Base-by-base conservation (phyloP, 1,284 basidiomycete species). In the Fomes fomentarius region DNA sequence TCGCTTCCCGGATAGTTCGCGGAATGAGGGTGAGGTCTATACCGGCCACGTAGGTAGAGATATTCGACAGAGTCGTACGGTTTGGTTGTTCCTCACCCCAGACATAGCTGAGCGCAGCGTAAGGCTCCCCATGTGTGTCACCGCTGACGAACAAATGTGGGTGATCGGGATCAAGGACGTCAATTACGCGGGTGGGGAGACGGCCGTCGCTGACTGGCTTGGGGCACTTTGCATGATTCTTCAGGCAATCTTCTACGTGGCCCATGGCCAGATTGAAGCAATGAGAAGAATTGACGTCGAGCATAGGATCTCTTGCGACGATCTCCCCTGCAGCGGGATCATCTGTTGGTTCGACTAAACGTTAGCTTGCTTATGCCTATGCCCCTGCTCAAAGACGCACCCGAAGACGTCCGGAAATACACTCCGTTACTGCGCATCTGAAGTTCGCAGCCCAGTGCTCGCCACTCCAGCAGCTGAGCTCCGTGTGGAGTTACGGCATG, bases 71-170 rank as follows among this genome's bases (percentile, higher is more conserved):
- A n/a, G 28, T 46, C 2, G 44, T 46, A 3, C n/a, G 6, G 28
- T 46, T 6, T 5, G n/a, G 28, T 15, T 46, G 44, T 7, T 46
- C 33, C 30, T 24, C 44, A 11, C 44, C 44, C 44, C 44, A 46
- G 11, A 46, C 44, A 19, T 46, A 46, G 44, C 44, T 46, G 21
- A 46, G 44, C 11, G 44, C 44, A 10, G 28, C 44, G 15, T 46
- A 46, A 14, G n/a, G 14, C 9, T 24, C 40, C 1, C 15, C 15
- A 14, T n/a, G 14, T 14, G 25, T 25, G 2, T 6, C 26, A 4
- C 22, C 5, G 12, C n/a, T 22, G 2, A 2, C 22, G 24, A 38
- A n/a, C 24, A 26, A 26, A 7, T 14, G 12, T 4, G 40, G 22
- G 10, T 26, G 22, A 4, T 15, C 15, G 24, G 40, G 40, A 15